phyloP scores from a whole-genome alignment of 139 green algal species.

The Asterochloris sp. region DNA sequence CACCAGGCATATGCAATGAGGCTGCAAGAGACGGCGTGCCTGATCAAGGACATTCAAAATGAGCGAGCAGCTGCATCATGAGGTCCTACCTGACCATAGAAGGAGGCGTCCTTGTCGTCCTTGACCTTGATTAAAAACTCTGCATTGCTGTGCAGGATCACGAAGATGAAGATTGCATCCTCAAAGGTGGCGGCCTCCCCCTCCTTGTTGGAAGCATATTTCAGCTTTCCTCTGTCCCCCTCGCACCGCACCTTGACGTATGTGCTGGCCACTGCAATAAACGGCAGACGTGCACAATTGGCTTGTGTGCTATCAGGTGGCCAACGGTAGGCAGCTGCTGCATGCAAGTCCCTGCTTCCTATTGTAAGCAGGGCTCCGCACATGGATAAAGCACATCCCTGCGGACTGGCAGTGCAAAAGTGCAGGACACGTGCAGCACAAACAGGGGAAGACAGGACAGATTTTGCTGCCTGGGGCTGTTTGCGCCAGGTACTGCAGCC shows the following conservation, averaged over 20 bases:
- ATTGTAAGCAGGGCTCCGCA: too few species aligned
- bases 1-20: too few species aligned
- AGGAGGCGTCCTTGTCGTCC: neutral
- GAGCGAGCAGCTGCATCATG: neutral
- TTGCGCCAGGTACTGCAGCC: too few species aligned
- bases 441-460: too few species aligned
- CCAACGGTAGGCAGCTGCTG: too few species aligned
- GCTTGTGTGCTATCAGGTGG: neutral
- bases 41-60: too few species aligned
- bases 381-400: too few species aligned
- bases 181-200: neutral
- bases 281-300: neutral
- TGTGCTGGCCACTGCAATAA: constrained; percentile 1
- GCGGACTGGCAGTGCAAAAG: too few species aligned
- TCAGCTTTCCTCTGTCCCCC: neutral
- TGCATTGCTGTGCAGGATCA: constrained; percentile 16
- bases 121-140: constrained; percentile 1
- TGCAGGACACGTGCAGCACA: too few species aligned
- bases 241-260: constrained; percentile 15
- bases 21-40: too few species aligned
- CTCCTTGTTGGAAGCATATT: neutral
- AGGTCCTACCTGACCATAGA: constrained; percentile 9
- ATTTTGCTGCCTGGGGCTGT: too few species aligned
- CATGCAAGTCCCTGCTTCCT: too few species aligned
- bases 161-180: neutral